These are phyloP conservation scores for Basipetospora sp. DNA, from an alignment of 2,329 filamentous ascomycete genomes.

Conservation along the genomic window DNA sequence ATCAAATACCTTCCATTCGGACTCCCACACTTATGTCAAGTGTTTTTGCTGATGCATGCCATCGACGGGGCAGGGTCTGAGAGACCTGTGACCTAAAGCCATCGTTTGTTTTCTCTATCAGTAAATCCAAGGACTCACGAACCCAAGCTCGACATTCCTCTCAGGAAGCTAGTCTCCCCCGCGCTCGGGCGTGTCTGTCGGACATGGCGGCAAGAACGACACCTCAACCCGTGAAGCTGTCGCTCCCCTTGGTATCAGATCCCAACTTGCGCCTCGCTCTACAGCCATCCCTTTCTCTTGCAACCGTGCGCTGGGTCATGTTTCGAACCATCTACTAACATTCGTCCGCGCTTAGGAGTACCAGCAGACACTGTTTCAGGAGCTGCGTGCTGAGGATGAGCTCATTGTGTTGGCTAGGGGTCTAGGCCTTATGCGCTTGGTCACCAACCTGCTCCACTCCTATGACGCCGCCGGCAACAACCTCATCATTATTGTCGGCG, in stretches of 20 bases:
- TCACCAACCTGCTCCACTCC: conserved; percentile 91
- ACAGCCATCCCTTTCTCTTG: no score
- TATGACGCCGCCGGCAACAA: conserved; percentile 95
- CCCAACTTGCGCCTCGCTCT: no score
- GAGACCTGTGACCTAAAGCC: no score
- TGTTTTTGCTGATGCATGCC: no score
- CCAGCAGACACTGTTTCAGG: conserved; percentile 88
- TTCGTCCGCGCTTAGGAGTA: conserved; percentile 52
- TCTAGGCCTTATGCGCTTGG: conserved; percentile 75
- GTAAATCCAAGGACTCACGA: no score
- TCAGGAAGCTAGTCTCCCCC: no score
- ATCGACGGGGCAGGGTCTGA: no score
- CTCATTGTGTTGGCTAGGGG: conserved; percentile 83
- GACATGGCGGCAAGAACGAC: conserved; percentile 12
- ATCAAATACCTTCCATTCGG: no score
- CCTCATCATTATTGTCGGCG: conserved; percentile 73
- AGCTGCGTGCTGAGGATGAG: conserved; percentile 80
- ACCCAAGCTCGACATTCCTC: no score
- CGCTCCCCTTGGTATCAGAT: conserved; percentile 50
- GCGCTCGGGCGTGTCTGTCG: no score
- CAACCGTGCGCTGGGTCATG: conserved; percentile 7
- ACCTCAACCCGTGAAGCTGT: conserved; percentile 63
- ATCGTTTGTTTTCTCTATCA: no score
- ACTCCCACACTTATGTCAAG: no score
- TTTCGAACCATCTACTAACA: background rate